Percentiles rank a stretch among this genome's conserved stretches.
Conservation (phyloP, 169 alveolate species). For the Eimeria necatrix region DNA sequence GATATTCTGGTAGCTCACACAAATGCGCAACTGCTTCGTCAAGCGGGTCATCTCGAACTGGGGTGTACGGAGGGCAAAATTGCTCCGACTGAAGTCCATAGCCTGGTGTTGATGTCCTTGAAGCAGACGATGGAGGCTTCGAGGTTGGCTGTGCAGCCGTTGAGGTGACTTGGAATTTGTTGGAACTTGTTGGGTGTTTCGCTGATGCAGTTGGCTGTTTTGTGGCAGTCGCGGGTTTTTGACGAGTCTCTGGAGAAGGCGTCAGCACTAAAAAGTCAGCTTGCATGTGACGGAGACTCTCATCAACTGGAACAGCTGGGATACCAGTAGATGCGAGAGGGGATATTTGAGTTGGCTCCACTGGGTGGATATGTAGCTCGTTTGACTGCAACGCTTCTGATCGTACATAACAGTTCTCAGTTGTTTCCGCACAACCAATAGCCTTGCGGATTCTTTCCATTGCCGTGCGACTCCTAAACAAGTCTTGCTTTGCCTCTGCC, state of each 20-base stretch:
- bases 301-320: conserved; percentile 46
- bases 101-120: background rate
- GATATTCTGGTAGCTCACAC: conserved; percentile 25
- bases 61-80: conserved; percentile 20
- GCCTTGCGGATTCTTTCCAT: conserved; percentile 75
- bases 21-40: conserved; percentile 41
- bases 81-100: conserved; percentile 6
- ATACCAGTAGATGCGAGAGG: background rate
- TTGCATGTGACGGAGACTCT: conserved; percentile 63
- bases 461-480: conserved; percentile 51
- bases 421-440: conserved; percentile 21
- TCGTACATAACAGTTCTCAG: conserved; percentile 66
- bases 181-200: background rate
- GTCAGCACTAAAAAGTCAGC: conserved; percentile 25
- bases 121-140: conserved; percentile 38
- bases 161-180: background rate
- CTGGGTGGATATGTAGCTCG: background rate
- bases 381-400: conserved; percentile 52
- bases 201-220: background rate
- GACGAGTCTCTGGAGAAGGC: background rate
- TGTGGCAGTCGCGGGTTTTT: background rate
- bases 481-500: conserved; percentile 74
- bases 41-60: conserved; percentile 24
- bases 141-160: background rate
- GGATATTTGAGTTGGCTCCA: background rate